Evolutionary conservation across 1,284 basidiomycete species (phyloP).

Genomic region (Schizopora paradoxa): DNA sequence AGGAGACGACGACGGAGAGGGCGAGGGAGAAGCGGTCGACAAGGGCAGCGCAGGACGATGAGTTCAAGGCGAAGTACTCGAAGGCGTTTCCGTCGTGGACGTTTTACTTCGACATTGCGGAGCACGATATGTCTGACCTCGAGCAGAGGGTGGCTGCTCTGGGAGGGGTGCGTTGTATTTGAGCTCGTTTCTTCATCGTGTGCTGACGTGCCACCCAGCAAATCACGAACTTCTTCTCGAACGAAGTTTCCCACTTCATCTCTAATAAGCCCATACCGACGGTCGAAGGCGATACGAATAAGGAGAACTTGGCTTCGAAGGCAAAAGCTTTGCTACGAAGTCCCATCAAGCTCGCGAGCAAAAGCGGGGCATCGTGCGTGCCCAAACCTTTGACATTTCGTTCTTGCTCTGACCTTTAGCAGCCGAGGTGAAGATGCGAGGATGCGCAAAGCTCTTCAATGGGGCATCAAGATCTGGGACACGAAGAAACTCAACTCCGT

Average conservation of each 20-base stretch:
- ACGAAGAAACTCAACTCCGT: constrained; percentile 72
- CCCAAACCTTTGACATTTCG: constrained; percentile 11
- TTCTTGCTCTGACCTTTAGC: constrained; percentile 1
- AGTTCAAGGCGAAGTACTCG: constrained; percentile 82
- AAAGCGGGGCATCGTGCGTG: constrained; percentile 40
- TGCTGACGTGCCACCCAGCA: constrained; percentile 37
- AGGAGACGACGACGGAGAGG: constrained; percentile 21
- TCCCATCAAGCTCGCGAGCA: constrained; percentile 55
- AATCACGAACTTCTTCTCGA: constrained; percentile 84
- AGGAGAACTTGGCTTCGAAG: constrained; percentile 51
- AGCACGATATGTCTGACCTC: constrained; percentile 41
- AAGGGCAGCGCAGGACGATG: constrained; percentile 56
- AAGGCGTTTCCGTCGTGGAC: constrained; percentile 78
- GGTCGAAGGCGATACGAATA: constrained; percentile 44
- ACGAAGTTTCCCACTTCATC: constrained; percentile 82
- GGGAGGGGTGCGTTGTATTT: constrained; percentile 56
- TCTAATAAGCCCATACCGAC: constrained; percentile 48
- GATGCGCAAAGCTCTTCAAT: constrained; percentile 69
- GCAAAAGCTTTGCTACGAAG: constrained; percentile 42
- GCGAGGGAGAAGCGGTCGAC: constrained; percentile 36
- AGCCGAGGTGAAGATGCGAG: constrained; percentile 52
- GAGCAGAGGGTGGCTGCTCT: no score
- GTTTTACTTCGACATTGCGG: constrained; percentile 79
- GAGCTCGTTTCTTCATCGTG: constrained; percentile 10
- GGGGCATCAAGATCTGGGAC: constrained; percentile 89